Base-by-base conservation (phyloP, 306 rosid species). In the Cucurbita ficifolia region DNA sequence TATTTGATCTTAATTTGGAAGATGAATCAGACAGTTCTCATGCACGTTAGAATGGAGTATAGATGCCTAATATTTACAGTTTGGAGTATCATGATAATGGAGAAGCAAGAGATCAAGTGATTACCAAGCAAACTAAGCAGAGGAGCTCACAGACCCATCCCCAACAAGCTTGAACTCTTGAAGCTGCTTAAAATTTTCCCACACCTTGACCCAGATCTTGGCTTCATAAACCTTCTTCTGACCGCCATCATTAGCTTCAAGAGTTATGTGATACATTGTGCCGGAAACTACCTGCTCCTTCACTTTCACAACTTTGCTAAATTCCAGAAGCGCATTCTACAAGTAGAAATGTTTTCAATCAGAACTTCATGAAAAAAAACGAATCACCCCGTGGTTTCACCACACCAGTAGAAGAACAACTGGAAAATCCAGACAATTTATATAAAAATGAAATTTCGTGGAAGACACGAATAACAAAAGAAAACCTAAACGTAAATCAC, bases 171-270 rank as follows among this genome's bases (percentile, higher is more conserved):
- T 87, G 79, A 94, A 94, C 75, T 87, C 97, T 70, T 84, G 87
- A 13, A 89, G 84, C 71, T 91, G 88, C 74, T 91, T 94, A 62
- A 88, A 91, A 78, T 82, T 83, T 84, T 87, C 2, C 99, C 99
- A 94, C 16, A 86, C 90, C 80, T 91, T 94, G 55, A 89, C 97
- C 99, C 99, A 94, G 19, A 94, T 73, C 85, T 87, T 86, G 71
- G 96, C 97, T 73, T 91, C 88, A 64, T 89, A 94, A 29, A 89
- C 73, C 87, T 87, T 87, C 82, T 82, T 90, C 88, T 84, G 75
- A 3, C 96, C 98, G 0, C 77, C 97, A 10, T 90, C 96, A 36
- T 75, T 48, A 12, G 72, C 97, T 79, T 93, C 98, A 10, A 93
- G 43, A 17, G 92, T 89, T 70, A 90, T 87, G 79, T 83, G 84